A percentile compares a stretch with the other conserved stretches of the same genome.
Conservation (phyloP, 1,284 basidiomycete species). For the Trametes sp. region DNA sequence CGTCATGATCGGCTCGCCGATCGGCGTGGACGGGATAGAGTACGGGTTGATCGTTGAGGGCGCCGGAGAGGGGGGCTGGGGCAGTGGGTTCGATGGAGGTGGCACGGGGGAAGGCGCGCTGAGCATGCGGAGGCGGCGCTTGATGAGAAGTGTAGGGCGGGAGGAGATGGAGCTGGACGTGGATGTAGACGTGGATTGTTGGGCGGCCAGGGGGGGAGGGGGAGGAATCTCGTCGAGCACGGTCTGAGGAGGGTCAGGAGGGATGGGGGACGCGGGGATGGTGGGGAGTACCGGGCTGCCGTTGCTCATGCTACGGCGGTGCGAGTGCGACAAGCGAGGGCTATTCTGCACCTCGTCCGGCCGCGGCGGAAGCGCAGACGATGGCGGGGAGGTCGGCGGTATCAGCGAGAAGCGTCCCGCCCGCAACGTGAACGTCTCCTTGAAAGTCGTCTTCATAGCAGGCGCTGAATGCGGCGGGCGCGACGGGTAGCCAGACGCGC, state of each 20-base stretch:
- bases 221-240: slow-evolving; percentile 56
- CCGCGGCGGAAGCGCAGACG: slow-evolving; percentile 60
- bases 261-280: slow-evolving; percentile 54
- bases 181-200: slow-evolving; percentile 48
- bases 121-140: slow-evolving; percentile 67
- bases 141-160: slow-evolving; percentile 42
- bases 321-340: slow-evolving; percentile 30
- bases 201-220: slow-evolving; percentile 41
- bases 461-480: slow-evolving; percentile 36
- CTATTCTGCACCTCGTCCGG: slow-evolving; percentile 56
- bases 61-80: slow-evolving; percentile 31
- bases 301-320: slow-evolving; percentile 49
- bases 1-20: slow-evolving; percentile 65
- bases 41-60: slow-evolving; percentile 38
- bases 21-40: slow-evolving; percentile 46
- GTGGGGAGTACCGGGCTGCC: slow-evolving; percentile 47
- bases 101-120: slow-evolving; percentile 58
- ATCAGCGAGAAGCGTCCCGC: slow-evolving; percentile 64
- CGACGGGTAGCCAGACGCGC: slow-evolving; percentile 25
- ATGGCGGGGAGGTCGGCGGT: slow-evolving; percentile 69
- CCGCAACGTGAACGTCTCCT: slow-evolving; percentile 60
- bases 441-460: slow-evolving; percentile 53
- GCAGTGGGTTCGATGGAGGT: slow-evolving; percentile 34
- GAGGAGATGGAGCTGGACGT: background rate
- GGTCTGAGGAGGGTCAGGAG: slow-evolving; percentile 49